Percentiles rank a stretch among this genome's conserved stretches.
Conservation (phyloP, 129 eudicot genomes). For the Kitagawia praeruptora region DNA sequence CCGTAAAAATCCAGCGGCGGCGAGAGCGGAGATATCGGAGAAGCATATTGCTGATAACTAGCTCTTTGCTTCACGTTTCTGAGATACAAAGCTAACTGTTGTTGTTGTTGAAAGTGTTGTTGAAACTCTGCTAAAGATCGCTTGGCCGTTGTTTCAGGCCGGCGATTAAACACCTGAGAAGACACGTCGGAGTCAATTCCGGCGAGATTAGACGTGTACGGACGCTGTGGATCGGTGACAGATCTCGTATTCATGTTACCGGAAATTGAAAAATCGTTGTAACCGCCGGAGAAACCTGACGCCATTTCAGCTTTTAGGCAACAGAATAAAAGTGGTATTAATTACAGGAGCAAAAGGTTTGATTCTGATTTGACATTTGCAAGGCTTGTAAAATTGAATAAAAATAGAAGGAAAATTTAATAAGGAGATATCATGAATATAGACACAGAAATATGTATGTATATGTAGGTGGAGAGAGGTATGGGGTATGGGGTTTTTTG, state of each 20-base stretch:
- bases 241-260: conserved; percentile 35
- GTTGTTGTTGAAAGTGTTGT: conserved; percentile 33
- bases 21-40: conserved; percentile 41
- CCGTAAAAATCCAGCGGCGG: conserved; percentile 43
- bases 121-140: conserved; percentile 67
- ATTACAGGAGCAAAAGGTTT: conserved; percentile 1
- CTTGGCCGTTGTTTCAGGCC: conserved; percentile 51
- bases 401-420: neutral
- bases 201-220: conserved; percentile 32
- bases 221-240: conserved; percentile 24
- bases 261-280: conserved; percentile 31
- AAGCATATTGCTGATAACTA: conserved; percentile 29
- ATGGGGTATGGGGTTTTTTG: neutral
- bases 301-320: conserved; percentile 33
- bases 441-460: neutral
- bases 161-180: conserved; percentile 31
- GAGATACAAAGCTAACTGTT: conserved; percentile 26
- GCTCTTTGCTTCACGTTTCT: conserved; percentile 54
- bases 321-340: neutral
- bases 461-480: neutral
- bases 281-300: conserved; percentile 52
- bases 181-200: conserved; percentile 31
- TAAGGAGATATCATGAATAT: neutral
- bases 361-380: conserved; percentile 20
- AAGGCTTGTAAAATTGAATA: neutral